These are phyloP conservation scores for Fusarium devonianum DNA, from an alignment of 2,329 filamentous ascomycete genomes.

Conservation along the genomic window DNA sequence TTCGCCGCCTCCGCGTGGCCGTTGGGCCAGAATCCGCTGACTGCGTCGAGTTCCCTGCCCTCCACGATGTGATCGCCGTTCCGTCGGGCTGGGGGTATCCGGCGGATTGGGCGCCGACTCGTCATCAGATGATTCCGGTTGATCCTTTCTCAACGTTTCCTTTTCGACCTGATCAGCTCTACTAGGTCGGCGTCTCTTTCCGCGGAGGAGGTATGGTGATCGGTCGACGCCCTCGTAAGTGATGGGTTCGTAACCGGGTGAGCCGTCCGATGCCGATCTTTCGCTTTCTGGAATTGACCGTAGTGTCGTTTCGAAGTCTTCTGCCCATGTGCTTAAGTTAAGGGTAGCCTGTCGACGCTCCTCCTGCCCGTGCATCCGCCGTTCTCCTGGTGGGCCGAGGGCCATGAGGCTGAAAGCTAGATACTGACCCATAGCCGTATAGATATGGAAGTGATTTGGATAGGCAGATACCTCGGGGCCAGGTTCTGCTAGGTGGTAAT, in stretches of 20 bases:
- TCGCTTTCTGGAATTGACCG: constrained; percentile 2
- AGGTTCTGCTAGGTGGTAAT: constrained; percentile 15
- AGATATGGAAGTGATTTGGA: constrained; percentile 2
- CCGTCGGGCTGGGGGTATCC: constrained; percentile 1
- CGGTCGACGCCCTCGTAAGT: constrained; percentile 20
- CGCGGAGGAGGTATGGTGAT: constrained; percentile 34
- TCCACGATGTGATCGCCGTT: constrained; percentile 22
- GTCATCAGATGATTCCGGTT: not conserved
- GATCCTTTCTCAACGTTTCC: not conserved
- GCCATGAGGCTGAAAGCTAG: constrained; percentile 16
- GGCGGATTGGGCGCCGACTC: constrained; percentile 1
- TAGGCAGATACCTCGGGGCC: constrained; percentile 2
- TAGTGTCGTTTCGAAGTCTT: not conserved
- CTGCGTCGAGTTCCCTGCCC: constrained; percentile 24
- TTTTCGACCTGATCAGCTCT: constrained; percentile 11
- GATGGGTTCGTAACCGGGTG: not conserved
- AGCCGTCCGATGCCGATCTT: not conserved
- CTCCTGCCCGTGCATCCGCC: constrained; percentile 4
- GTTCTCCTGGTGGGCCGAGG: constrained; percentile 1
- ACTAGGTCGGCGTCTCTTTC: constrained; percentile 42
- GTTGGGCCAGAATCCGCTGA: constrained; percentile 9
- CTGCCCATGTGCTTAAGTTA: constrained; percentile 1
- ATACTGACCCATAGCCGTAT: constrained; percentile 8
- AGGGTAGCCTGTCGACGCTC: constrained; percentile 5
- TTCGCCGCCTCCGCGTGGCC: not conserved